Percentiles rank a stretch among this genome's conserved stretches.
Conservation (phyloP, 1,284 basidiomycete species). For the Fomitopsis betulina region DNA sequence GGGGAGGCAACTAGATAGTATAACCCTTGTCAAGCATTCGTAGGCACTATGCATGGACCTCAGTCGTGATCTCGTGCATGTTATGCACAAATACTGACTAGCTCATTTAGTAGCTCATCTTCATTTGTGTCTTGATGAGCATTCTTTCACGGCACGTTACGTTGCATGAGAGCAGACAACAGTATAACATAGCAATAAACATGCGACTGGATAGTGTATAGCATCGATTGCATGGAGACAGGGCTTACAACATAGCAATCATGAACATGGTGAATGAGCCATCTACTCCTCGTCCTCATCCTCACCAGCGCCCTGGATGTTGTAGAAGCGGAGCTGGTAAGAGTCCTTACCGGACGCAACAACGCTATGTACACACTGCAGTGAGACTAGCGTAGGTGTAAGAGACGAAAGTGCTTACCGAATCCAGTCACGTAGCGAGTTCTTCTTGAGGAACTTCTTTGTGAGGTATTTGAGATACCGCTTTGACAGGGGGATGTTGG, state of each 20-base stretch:
- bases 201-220: background rate
- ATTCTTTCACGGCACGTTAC: no score
- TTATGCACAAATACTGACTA: no score
- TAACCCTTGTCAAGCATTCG: slow-evolving; percentile 19
- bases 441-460: slow-evolving; percentile 96
- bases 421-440: slow-evolving; percentile 81
- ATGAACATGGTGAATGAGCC: background rate
- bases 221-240: slow-evolving; percentile 10
- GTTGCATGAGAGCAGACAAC: background rate
- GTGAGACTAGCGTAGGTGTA: background rate
- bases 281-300: slow-evolving; percentile 25
- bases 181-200: background rate
- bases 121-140: no score
- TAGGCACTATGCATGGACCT: background rate
- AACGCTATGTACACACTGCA: slow-evolving; percentile 42
- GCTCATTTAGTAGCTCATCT: no score
- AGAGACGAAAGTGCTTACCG: slow-evolving; percentile 38
- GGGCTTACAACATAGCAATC: slow-evolving; percentile 13
- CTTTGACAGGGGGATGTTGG: slow-evolving; percentile 86
- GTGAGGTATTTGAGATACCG: slow-evolving; percentile 92
- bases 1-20: slow-evolving; percentile 20
- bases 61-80: no score
- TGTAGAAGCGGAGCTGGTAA: slow-evolving; percentile 92
- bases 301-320: slow-evolving; percentile 59
- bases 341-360: slow-evolving; percentile 87